Conservation (phyloP, 805 yeast species). For the Barnettozyma sp. region DNA sequence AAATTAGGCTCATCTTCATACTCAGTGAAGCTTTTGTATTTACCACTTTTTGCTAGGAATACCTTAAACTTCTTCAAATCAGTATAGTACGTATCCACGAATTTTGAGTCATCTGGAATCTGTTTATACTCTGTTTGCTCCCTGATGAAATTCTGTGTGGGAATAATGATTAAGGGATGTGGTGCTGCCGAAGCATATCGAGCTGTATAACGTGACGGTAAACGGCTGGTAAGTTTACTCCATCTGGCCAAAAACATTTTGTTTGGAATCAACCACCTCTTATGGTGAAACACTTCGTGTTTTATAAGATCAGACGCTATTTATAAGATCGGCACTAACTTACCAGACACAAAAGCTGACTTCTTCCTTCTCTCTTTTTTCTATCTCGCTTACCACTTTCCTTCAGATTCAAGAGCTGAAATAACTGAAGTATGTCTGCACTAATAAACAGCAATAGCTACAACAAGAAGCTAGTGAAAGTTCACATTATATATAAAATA, state of each 20-base stretch:
- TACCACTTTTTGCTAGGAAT: slow-evolving; percentile 20
- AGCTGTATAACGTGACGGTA: background rate
- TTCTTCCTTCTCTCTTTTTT: too few species aligned
- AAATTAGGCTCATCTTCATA: slow-evolving; percentile 33
- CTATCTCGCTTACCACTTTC: too few species aligned
- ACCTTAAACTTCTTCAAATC: slow-evolving; percentile 33
- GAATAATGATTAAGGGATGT: slow-evolving; percentile 13
- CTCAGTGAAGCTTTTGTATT: slow-evolving; percentile 29
- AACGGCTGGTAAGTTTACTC: background rate
- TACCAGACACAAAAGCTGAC: too few species aligned
- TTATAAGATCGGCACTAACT: too few species aligned
- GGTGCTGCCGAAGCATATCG: slow-evolving; percentile 13
- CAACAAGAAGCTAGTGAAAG: too few species aligned
- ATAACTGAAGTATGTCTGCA: too few species aligned
- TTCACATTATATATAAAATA: too few species aligned
- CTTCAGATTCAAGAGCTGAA: too few species aligned
- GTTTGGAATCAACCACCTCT: too few species aligned
- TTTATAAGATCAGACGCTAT: too few species aligned
- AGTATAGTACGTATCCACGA: slow-evolving; percentile 42
- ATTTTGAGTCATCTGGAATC: slow-evolving; percentile 47
- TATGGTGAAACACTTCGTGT: too few species aligned
- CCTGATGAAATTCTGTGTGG: slow-evolving; percentile 17
- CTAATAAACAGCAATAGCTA: too few species aligned
- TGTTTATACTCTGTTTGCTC: slow-evolving; percentile 35
- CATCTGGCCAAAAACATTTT: slow-evolving; percentile 1